Conservation (phyloP, 257 asterid genomes). For the Mentha longifolia region DNA sequence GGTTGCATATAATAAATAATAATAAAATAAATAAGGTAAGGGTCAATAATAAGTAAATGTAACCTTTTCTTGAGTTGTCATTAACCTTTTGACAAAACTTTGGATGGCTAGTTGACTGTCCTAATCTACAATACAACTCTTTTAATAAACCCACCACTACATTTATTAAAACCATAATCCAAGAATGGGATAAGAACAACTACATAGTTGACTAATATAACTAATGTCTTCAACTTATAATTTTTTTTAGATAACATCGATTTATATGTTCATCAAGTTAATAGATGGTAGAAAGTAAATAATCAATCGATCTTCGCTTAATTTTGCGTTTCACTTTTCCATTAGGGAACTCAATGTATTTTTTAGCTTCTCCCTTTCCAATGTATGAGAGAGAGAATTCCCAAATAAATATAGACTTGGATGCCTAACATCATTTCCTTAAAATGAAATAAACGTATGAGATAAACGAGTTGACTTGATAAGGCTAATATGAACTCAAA, state of each 20-base stretch:
- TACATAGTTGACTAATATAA: background rate
- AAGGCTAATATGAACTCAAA: background rate
- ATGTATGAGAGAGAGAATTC: background rate
- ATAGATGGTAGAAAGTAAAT: background rate
- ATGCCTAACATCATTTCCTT: background rate
- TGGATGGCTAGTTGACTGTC: background rate
- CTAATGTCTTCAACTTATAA: background rate
- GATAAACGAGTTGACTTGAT: background rate
- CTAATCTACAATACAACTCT: background rate
- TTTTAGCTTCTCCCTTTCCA: background rate
- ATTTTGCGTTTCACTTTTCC: background rate
- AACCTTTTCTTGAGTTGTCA: background rate
- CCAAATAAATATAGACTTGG: background rate
- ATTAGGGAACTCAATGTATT: background rate
- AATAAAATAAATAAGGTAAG: background rate
- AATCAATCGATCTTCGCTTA: background rate
- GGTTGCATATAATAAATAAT: background rate
- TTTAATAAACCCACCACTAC: background rate
- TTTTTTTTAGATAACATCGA: too few species aligned
- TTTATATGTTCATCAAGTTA: too few species aligned
- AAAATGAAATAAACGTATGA: background rate
- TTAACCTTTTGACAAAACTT: background rate
- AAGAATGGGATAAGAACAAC: constrained; percentile 2
- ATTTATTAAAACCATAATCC: background rate
- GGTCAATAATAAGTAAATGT: background rate